Percentiles rank a stretch among this genome's conserved stretches.
Conservation (phyloP, 192 early-diverging fungal species). For the Umbelopsis sp. region DNA sequence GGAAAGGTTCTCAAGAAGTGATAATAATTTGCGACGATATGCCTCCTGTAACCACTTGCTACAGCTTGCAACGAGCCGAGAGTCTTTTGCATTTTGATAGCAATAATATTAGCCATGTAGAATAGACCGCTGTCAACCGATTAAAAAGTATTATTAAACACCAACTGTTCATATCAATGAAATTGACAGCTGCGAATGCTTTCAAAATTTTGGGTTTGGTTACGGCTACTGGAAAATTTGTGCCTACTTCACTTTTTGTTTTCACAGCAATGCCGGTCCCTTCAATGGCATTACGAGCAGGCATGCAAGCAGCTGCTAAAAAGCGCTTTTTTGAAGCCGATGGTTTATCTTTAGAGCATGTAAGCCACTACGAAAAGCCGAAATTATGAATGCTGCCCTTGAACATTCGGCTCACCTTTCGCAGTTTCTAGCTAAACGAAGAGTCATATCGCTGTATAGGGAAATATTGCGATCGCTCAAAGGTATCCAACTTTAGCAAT, state of each 20-base stretch:
- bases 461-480: conserved; percentile 37
- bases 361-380: conserved; percentile 1
- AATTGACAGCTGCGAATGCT: no score
- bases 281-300: conserved; percentile 3
- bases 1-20: conserved; percentile 7
- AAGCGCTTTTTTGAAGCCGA: conserved; percentile 32
- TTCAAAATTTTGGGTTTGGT: no score
- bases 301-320: neutral
- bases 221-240: no score
- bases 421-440: conserved; percentile 33
- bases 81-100: neutral
- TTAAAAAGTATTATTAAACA: no score
- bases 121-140: no score
- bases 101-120: no score
- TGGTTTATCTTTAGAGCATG: conserved; percentile 35
- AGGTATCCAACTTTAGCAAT: conserved; percentile 13
- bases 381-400: neutral
- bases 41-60: conserved; percentile 1
- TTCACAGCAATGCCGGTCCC: neutral
- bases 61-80: neutral
- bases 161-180: no score
- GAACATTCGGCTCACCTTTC: neutral
- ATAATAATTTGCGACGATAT: conserved; percentile 5
- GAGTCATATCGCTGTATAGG: conserved; percentile 40
- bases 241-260: no score